These are phyloP conservation scores for Micromonas commoda DNA, from an alignment of 139 green algal genomes.

Conservation along the genomic window DNA sequence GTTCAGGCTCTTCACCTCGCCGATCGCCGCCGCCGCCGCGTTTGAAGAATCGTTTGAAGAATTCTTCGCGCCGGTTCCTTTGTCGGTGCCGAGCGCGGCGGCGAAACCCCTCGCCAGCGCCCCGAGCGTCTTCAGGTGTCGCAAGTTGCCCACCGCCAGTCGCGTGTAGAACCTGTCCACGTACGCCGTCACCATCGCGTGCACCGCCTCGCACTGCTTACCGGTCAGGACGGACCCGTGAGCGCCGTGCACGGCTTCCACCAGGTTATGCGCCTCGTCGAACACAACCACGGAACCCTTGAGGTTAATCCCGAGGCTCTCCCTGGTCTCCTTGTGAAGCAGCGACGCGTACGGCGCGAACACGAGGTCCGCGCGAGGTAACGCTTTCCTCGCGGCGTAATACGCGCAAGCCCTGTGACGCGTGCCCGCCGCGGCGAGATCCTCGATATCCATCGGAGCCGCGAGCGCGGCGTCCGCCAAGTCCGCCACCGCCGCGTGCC, in stretches of 20 bases:
- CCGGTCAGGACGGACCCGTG: constrained; percentile 55
- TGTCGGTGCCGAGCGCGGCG: not conserved
- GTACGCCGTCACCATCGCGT: constrained; percentile 2
- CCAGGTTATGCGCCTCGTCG: constrained; percentile 97
- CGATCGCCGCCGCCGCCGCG: not conserved
- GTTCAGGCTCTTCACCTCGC: constrained; percentile 54
- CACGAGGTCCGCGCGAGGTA: constrained; percentile 77
- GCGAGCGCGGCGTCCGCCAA: constrained; percentile 27
- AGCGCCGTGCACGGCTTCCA: constrained; percentile 58
- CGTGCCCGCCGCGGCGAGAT: constrained; percentile 57
- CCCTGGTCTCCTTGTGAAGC: constrained; percentile 45
- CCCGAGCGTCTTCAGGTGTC: not conserved
- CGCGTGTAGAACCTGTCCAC: constrained; percentile 20
- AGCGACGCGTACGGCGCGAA: constrained; percentile 73
- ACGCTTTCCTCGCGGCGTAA: constrained; percentile 64
- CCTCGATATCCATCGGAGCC: constrained; percentile 84
- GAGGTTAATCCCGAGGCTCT: constrained; percentile 59
- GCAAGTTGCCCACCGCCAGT: constrained; percentile 18
- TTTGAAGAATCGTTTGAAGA: not conserved
- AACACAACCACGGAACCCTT: constrained; percentile 72
- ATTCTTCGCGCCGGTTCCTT: not conserved
- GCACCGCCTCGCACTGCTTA: constrained; percentile 28
- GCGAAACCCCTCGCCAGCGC: not conserved
- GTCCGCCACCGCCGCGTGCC: constrained; percentile 5
- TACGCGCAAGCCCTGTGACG: constrained; percentile 71